Conservation (phyloP, 1,284 basidiomycete genomes). For the Naganishia sp. region DNA sequence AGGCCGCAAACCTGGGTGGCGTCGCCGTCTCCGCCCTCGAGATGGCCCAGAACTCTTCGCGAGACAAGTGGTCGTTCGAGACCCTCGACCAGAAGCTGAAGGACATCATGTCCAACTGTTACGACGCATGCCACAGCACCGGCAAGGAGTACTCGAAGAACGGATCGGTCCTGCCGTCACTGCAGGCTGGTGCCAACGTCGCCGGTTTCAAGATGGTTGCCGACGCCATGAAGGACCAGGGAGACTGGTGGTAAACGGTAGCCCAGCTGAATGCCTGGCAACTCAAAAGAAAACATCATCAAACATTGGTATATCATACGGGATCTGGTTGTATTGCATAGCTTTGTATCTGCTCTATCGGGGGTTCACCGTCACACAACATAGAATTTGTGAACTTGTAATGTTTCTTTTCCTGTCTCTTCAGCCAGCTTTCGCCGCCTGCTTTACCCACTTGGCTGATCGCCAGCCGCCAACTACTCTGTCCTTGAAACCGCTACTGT, state of each 20-base stretch:
- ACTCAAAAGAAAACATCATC: slow-evolving; percentile 4
- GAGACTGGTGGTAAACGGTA: slow-evolving; percentile 67
- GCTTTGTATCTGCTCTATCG: slow-evolving; percentile 26
- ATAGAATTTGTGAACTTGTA: slow-evolving; percentile 25
- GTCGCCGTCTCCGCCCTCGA: slow-evolving; percentile 64
- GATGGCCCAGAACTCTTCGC: slow-evolving; percentile 77
- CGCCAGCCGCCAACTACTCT: no score
- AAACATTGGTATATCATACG: slow-evolving; percentile 25
- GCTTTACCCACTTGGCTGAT: no score
- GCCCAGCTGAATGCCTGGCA: background rate
- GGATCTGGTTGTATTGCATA: slow-evolving; percentile 29
- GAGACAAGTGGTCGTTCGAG: slow-evolving; percentile 60
- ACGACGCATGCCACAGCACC: slow-evolving; percentile 62
- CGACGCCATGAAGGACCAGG: slow-evolving; percentile 67
- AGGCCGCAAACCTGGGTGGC: slow-evolving; percentile 70
- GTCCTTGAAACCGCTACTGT: no score
- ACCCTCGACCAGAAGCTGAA: slow-evolving; percentile 73
- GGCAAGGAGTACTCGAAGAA: slow-evolving; percentile 66
- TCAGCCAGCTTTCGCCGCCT: no score
- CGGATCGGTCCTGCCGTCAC: slow-evolving; percentile 61
- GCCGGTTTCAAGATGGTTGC: slow-evolving; percentile 60
- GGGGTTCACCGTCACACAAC: slow-evolving; percentile 22
- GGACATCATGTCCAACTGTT: slow-evolving; percentile 73
- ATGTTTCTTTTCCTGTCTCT: background rate
- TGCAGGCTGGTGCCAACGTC: slow-evolving; percentile 73